Conservation (phyloP, 352 stramenopile genomes). For the Pythium utonaiense region DNA sequence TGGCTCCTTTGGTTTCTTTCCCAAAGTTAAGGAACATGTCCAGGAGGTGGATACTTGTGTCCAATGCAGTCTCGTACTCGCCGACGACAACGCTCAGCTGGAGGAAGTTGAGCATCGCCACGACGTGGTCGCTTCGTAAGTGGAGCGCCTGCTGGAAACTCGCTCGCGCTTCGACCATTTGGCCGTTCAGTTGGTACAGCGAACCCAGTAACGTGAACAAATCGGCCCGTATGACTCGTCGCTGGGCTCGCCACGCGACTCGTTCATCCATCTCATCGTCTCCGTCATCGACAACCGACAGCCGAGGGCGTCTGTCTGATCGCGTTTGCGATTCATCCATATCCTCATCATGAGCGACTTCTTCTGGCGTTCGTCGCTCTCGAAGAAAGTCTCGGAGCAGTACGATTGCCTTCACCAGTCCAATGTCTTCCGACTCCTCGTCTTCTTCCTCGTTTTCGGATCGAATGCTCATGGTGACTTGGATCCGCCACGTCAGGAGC, state of each 20-base stretch:
- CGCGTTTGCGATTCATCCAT: background rate
- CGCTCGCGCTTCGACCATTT: slow-evolving; percentile 21
- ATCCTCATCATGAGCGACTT: slow-evolving; percentile 13
- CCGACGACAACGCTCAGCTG: slow-evolving; percentile 32
- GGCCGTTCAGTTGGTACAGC: slow-evolving; percentile 37
- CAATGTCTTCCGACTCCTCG: background rate
- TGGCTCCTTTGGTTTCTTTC: background rate
- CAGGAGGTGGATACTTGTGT: slow-evolving; percentile 31
- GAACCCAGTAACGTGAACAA: slow-evolving; percentile 33
- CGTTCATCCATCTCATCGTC: slow-evolving; percentile 24
- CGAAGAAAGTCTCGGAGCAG: slow-evolving; percentile 38
- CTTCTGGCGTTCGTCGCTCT: slow-evolving; percentile 27
- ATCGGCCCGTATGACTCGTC: slow-evolving; percentile 38
- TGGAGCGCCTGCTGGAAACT: slow-evolving; percentile 32
- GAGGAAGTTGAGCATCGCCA: slow-evolving; percentile 45
- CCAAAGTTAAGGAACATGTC: slow-evolving; percentile 20
- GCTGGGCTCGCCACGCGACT: slow-evolving; percentile 29
- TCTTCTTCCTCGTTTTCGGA: background rate
- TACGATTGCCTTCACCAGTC: slow-evolving; percentile 18
- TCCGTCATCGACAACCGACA: slow-evolving; percentile 7
- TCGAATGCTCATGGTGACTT: slow-evolving; percentile 26
- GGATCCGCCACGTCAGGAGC: slow-evolving; percentile 38
- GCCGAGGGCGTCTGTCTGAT: background rate
- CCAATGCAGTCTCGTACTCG: slow-evolving; percentile 40
- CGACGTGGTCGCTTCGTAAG: slow-evolving; percentile 33